Conservation (phyloP, 177 flowering plant genomes). For the Vitis hybrid region DNA sequence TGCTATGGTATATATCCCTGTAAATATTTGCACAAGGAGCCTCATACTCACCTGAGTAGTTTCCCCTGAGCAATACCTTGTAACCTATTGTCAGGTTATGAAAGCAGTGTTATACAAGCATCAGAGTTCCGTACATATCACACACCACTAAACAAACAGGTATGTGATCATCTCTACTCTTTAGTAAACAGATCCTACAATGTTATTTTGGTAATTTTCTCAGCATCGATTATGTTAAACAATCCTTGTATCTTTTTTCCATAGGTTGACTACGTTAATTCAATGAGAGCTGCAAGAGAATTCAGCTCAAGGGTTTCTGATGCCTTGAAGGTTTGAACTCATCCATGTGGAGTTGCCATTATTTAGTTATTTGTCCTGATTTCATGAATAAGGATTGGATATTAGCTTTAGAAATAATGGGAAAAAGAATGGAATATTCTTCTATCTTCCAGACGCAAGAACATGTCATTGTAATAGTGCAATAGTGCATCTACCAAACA, state of each 20-base stretch:
- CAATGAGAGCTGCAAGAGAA: conserved; percentile 78
- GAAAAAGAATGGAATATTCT: background rate
- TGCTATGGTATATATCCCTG: background rate
- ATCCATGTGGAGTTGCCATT: background rate
- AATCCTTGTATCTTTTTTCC: conserved; percentile 2
- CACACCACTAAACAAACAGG: conserved; percentile 72
- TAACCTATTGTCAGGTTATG: conserved; percentile 50
- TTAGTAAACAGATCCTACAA: background rate
- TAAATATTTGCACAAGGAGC: background rate
- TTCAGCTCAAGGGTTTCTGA: conserved; percentile 66
- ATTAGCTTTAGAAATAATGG: background rate
- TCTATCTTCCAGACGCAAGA: background rate
- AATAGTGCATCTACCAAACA: no score
- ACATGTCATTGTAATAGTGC: background rate
- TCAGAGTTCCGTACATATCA: conserved; percentile 66
- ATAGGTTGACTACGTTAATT: conserved; percentile 76
- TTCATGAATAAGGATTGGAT: background rate
- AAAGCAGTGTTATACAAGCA: conserved; percentile 55
- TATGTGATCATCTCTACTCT: conserved; percentile 14
- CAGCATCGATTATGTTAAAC: background rate
- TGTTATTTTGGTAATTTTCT: background rate
- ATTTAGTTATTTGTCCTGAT: background rate
- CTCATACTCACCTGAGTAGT: background rate
- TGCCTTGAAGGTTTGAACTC: conserved; percentile 52
- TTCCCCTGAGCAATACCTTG: background rate